Evolutionary conservation across 208 protist genomes (phyloP).

Genomic region (Trypanosoma brucei): DNA sequence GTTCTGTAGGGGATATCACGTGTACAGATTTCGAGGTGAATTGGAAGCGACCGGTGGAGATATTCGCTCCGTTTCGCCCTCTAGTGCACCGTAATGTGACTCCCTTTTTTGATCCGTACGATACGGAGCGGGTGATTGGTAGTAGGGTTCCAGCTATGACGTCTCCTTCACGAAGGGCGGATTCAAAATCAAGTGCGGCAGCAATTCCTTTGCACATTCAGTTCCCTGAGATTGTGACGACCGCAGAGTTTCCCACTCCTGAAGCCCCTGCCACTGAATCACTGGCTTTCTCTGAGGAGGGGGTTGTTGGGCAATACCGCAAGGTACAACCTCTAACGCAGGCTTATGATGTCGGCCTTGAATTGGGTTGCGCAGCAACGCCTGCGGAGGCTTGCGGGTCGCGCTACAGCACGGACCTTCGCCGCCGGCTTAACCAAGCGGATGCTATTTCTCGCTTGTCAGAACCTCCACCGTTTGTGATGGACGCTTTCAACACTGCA

Average conservation of each 20-base stretch:
- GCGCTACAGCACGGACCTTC: conserved; percentile 78
- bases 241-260: conserved; percentile 44
- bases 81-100: conserved; percentile 85
- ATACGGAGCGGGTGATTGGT: conserved; percentile 29
- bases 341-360: conserved; percentile 65
- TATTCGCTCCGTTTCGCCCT: conserved; percentile 84
- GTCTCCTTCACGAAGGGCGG: conserved; percentile 15
- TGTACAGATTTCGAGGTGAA: conserved; percentile 17
- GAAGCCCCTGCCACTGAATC: conserved; percentile 35
- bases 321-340: conserved; percentile 64
- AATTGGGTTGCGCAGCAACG: conserved; percentile 55
- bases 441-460: conserved; percentile 58
- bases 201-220: conserved; percentile 41
- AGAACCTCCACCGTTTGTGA: conserved; percentile 78
- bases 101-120: conserved; percentile 78
- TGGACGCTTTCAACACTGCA: conserved; percentile 87
- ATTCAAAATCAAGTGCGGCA: conserved; percentile 18
- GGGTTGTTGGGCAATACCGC: conserved; percentile 54
- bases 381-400: conserved; percentile 62
- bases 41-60: conserved; percentile 67
- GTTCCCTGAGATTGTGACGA: conserved; percentile 70
- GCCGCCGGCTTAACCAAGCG: conserved; percentile 67
- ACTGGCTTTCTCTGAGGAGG: conserved; percentile 23
- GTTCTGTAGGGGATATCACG: neutral
- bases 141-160: conserved; percentile 16